A percentile compares a stretch with the other conserved stretches of the same genome.
These are phyloP conservation scores for Tolypocladium album DNA, from an alignment of 2,329 filamentous ascomycete species.

Conservation along the genomic window DNA sequence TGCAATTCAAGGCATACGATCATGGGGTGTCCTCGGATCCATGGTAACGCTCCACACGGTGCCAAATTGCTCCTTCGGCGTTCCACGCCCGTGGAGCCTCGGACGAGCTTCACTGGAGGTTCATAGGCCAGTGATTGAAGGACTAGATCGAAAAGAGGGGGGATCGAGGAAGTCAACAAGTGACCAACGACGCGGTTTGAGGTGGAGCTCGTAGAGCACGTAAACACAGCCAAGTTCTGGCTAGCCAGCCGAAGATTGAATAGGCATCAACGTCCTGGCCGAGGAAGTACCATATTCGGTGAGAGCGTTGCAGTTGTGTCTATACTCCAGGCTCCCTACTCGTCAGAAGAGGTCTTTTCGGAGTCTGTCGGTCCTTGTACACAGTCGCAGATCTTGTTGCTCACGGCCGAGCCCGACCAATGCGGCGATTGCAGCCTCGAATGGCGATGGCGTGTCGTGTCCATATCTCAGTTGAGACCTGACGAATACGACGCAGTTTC, in stretches of 20 bases:
- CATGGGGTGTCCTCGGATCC: conserved; percentile 4
- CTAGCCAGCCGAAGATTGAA: not conserved
- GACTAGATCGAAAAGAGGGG: not conserved
- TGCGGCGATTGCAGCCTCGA: not conserved
- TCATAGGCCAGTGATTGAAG: not conserved
- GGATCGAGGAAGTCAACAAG: not conserved
- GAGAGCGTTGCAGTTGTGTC: not conserved
- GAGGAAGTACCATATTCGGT: not conserved
- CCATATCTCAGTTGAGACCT: not conserved
- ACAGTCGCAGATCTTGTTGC: no score
- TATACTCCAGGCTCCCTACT: not conserved
- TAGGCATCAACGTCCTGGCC: not conserved
- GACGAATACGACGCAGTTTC: not conserved
- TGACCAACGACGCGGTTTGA: not conserved
- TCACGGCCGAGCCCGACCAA: not conserved
- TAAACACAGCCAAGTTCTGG: not conserved
- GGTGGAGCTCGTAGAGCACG: not conserved
- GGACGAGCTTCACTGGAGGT: conserved; percentile 5
- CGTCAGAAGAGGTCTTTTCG: not conserved
- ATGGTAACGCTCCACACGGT: conserved; percentile 17
- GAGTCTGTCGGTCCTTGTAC: not conserved
- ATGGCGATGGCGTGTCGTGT: no score
- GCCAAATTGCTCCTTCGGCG: conserved; percentile 14
- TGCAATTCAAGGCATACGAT: conserved; percentile 16
- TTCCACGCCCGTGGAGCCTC: not conserved